Evolutionary conservation across 2,329 filamentous ascomycete genomes (phyloP), one percentile per base, ranked within the genome.

Genomic region (Xylariaceae sp.): DNA sequence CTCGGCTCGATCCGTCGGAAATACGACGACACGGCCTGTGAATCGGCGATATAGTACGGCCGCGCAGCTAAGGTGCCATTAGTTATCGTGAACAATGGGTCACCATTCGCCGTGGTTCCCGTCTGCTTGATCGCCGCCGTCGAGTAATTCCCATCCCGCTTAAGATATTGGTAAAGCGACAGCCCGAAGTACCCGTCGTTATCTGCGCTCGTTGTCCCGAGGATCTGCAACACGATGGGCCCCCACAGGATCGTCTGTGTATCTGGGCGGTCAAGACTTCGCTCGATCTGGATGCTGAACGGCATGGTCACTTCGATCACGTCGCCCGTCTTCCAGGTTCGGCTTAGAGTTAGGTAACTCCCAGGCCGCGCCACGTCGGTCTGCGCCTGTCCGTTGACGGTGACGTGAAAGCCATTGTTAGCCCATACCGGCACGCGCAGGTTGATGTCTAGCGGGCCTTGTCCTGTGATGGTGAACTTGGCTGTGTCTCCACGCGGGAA

Each of bases 181-280:
- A 68, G 47, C 45, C 65, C 60, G 51, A 55, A 60, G 54, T 54
- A 68, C 22, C 62, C 60, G 15, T 42, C 62, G 49, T 55, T 62
- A 26, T 48, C 54, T 40, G 48, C 57, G 47, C 44, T 54, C 16
- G 66, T 63, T 2, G 30, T 58, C 40, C 67, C 67, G 42, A 69
- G 51, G 34, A 61, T 57, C 51, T 69, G 67, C 26, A 69, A 64
- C 2, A 67, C 34, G 8, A 68, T 40, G 0, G 67, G 67, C 0
- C 67, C 67, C 65, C 65, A 68, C 59, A 68, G 61, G 59, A 69
- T 58, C 18, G 62, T 59, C 51, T 69, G 67, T 7, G 66, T 69
- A 39, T 69, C 67, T 0, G 67, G 67, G 13, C 67, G 64, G 59
- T 69, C 67, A 4, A 61, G 55, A 2, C 66, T 62, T 34, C 67